Evolutionary conservation across 768 basidiomycete species (phyloP), one percentile per base, ranked within the genome.

Genomic region (Hortiboletus campestris): DNA sequence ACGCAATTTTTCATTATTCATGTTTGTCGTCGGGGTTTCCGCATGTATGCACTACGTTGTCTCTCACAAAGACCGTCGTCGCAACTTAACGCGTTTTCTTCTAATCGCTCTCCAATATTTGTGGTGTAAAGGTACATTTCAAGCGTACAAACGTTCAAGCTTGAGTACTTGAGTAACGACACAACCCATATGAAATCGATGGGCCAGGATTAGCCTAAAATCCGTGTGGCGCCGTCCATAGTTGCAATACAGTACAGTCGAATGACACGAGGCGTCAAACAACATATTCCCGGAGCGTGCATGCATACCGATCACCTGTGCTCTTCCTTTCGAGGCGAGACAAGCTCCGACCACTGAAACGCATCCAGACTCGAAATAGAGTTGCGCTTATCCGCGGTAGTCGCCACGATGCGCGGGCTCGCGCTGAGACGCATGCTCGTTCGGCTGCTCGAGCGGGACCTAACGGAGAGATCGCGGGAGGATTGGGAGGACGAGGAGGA

Each of bases 401-500:
- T 63, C n/a, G 70, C 67, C 14, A 71, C 60, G 40, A 73, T 64
- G 19, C 71, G 68, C 19, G 72, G 72, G 51, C 70, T 70, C 14
- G 61, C 58, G 36, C 71, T 72, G 51, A 72, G 48, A 36, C 71
- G 70, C 35, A 74, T 53, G 49, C 76, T 71, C 34, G 75, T 74
- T 19, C 76, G 67, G 63, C 78, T 79, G 66, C 71, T 75, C 12
- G 79, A 77, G 25, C 77, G 72, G 25, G 78, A 79, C 54, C 73
- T 67, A 2, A 52, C 67, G 14, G 64, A 59, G 34, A 74, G 62
- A 58, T 77, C 79, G 45, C 57, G 66, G n/a, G 79, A 77, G 0
- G 79, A 77, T 8, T 79, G 76, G 2, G 85, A 85, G 4, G 88
- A 88, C 4, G 85, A 70, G 0, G 88, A 90, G 0, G 89, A 90